Evolutionary conservation across 257 asterid species (phyloP).

Genomic region (Cordia subcordata): DNA sequence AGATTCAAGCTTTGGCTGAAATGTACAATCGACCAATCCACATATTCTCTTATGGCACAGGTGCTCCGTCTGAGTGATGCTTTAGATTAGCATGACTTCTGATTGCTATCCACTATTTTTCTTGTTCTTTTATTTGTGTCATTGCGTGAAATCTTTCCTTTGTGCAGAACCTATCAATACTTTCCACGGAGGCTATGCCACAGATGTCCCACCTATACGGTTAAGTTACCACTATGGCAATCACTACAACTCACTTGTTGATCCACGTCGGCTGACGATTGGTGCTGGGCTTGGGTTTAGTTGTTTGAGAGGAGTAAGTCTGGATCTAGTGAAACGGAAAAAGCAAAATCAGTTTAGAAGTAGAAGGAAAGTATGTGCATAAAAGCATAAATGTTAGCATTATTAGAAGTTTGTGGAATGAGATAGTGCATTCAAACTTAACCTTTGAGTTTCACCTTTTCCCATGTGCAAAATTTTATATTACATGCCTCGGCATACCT

Average conservation of each 20-base stretch:
- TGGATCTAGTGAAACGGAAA: too few relatives aligned
- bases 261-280: constrained; percentile 74
- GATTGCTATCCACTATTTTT: not conserved
- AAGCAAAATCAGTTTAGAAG: too few relatives aligned
- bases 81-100: too few relatives aligned
- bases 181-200: constrained; percentile 87
- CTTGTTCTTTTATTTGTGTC: not conserved
- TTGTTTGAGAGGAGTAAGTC: constrained; percentile 84
- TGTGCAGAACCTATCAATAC: constrained; percentile 82
- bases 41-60: constrained; percentile 89
- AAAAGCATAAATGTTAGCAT: too few relatives aligned
- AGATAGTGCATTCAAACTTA: too few relatives aligned
- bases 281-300: constrained; percentile 98
- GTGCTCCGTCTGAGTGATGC: constrained; percentile 22
- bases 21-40: constrained; percentile 98
- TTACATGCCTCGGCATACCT: too few relatives aligned
- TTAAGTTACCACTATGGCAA: constrained; percentile 94
- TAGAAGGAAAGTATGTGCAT: too few relatives aligned
- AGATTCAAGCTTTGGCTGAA: constrained; percentile 92
- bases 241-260: constrained; percentile 95
- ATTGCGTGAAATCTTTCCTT: constrained; percentile 9
- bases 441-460: too few relatives aligned
- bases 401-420: too few relatives aligned
- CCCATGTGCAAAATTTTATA: too few relatives aligned
- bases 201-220: constrained; percentile 85